Percentiles rank a stretch among this genome's conserved stretches.
phyloP scores from a whole-genome alignment of 2,329 filamentous ascomycete species.

The Biscogniauxia marginata region DNA sequence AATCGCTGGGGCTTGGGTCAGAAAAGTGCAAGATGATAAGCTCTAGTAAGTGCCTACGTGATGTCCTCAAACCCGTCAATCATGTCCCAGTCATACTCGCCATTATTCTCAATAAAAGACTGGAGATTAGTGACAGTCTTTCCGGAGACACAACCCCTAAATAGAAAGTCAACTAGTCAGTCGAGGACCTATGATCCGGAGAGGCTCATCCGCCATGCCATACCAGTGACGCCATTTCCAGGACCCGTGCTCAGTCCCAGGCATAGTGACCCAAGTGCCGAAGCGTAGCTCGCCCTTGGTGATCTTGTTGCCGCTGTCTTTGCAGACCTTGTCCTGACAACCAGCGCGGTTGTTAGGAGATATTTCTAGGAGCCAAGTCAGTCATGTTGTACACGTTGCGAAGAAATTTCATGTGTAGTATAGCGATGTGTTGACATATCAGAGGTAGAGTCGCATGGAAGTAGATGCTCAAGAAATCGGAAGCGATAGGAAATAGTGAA shows the following conservation, averaged over 20 bases:
- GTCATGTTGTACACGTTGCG: constrained; percentile 3
- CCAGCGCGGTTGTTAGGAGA: constrained; percentile 69
- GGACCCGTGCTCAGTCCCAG: constrained; percentile 51
- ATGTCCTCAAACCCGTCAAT: constrained; percentile 84
- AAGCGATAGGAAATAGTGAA: too few species aligned
- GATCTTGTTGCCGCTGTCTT: constrained; percentile 68
- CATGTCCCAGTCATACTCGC: constrained; percentile 57
- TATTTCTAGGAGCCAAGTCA: constrained; percentile 55
- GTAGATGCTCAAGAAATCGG: constrained; percentile 4
- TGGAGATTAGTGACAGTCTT: constrained; percentile 66
- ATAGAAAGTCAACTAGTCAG: constrained; percentile 4
- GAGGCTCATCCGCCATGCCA: constrained; percentile 24
- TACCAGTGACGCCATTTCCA: constrained; percentile 90
- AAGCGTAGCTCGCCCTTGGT: constrained; percentile 75
- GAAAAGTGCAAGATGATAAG: not conserved
- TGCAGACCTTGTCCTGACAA: constrained; percentile 74
- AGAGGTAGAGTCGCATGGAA: not conserved
- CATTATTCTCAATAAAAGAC: constrained; percentile 50
- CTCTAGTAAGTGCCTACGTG: constrained; percentile 36
- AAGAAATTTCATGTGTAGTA: not conserved
- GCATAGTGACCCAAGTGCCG: constrained; percentile 67
- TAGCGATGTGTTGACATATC: constrained; percentile 5
- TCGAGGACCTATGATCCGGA: constrained; percentile 1
- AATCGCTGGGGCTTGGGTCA: constrained; percentile 34
- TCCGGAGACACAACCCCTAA: constrained; percentile 92